A percentile compares a stretch with the other conserved stretches of the same genome.
phyloP scores from a whole-genome alignment of 2,329 filamentous ascomycete genomes.

The Trichothecium sympodiale region DNA sequence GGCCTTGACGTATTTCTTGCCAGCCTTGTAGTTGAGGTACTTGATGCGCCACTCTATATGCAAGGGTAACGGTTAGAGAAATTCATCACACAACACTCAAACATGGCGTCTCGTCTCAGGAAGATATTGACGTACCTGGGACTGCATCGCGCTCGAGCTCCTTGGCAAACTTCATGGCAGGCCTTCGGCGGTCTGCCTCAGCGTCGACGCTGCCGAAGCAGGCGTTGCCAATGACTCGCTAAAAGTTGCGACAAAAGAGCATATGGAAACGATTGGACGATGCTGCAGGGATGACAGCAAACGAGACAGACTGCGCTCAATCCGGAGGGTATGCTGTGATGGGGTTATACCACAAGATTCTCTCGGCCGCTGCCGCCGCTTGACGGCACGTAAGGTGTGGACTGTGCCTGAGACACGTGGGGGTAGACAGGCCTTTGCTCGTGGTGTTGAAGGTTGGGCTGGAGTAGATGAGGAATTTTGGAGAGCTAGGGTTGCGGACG shows the following conservation, averaged over 20 bases:
- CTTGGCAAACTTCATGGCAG: constrained; percentile 54
- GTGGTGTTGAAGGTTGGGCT: no score
- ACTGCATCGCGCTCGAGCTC: constrained; percentile 82
- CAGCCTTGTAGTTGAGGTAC: constrained; percentile 90
- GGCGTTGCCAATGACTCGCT: no score
- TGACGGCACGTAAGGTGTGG: background rate
- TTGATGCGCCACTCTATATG: constrained; percentile 74
- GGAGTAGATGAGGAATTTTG: background rate
- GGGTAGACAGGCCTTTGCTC: no score
- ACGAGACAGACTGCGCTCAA: no score
- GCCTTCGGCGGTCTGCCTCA: constrained; percentile 1
- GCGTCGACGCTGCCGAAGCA: background rate
- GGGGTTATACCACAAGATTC: no score
- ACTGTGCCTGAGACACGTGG: no score
- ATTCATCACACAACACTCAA: background rate
- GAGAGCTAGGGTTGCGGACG: background rate
- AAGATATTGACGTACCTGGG: constrained; percentile 45
- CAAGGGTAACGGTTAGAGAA: constrained; percentile 1
- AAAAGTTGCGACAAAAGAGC: no score
- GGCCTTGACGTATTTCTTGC: constrained; percentile 88
- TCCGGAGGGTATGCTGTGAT: no score
- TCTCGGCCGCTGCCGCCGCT: constrained; percentile 1
- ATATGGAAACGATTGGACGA: no score
- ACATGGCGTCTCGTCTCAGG: background rate
- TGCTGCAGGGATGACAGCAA: no score